A percentile compares a stretch with the other conserved stretches of the same genome.
Evolutionary conservation across 2,329 filamentous ascomycete genomes (phyloP).

Genomic region (Xylaria sp.): DNA sequence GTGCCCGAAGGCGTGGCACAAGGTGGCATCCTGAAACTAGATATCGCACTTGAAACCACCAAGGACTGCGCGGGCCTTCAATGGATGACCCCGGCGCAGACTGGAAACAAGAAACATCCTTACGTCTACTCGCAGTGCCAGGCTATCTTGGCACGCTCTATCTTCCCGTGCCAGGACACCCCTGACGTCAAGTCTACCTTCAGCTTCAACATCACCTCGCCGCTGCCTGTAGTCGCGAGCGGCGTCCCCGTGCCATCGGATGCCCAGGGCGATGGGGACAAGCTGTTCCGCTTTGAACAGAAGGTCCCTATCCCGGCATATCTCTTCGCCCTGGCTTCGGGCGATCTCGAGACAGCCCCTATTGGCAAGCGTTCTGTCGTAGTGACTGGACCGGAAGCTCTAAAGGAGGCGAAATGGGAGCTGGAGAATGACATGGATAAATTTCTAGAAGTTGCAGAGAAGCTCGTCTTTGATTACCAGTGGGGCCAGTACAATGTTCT

Average conservation of each 20-base stretch:
- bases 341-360: conserved; percentile 85
- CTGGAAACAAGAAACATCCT: conserved; percentile 92
- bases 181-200: conserved; percentile 98
- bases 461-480: conserved; percentile 83
- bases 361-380: conserved; percentile 89
- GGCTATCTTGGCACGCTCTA: conserved; percentile 91
- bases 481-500: conserved; percentile 98
- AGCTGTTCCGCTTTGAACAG: conserved; percentile 87
- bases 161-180: conserved; percentile 97
- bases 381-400: conserved; percentile 87
- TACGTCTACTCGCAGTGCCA: conserved; percentile 99
- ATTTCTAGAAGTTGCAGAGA: conserved; percentile 88
- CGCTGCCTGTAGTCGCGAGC: conserved; percentile 90
- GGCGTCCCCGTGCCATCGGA: conserved; percentile 71
- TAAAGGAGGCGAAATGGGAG: conserved; percentile 88
- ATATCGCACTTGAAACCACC: conserved; percentile 83
- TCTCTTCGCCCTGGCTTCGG: conserved; percentile 89
- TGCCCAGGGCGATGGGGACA: conserved; percentile 62
- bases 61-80: conserved; percentile 90
- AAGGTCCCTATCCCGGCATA: conserved; percentile 94
- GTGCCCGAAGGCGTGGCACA: conserved; percentile 65
- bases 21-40: conserved; percentile 64
- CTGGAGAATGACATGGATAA: conserved; percentile 91
- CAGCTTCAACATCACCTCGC: conserved; percentile 86
- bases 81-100: conserved; percentile 94